Evolutionary conservation across 805 yeast species (phyloP).

Genomic region (Zygosaccharomyces gambellarensis): DNA sequence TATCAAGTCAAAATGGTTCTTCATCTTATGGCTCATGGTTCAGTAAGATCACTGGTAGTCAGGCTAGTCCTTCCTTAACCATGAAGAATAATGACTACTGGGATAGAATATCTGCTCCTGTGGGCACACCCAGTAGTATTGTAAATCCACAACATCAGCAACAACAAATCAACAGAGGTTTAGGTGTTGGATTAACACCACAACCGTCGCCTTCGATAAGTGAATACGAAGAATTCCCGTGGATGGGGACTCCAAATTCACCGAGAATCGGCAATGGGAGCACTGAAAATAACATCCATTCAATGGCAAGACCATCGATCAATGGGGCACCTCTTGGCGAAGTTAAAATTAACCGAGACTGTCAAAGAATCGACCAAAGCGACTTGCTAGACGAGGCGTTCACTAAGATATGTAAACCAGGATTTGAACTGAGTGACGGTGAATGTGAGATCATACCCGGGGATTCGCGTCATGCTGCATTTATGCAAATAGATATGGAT

Average conservation of each 20-base stretch:
- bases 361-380: slow-evolving; percentile 27
- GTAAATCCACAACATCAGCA: slow-evolving; percentile 30
- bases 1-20: slow-evolving; percentile 33
- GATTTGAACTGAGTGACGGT: slow-evolving; percentile 2
- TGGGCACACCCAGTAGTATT: slow-evolving; percentile 26
- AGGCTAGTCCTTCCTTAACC: slow-evolving; percentile 22
- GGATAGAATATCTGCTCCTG: slow-evolving; percentile 23
- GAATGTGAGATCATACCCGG: slow-evolving; percentile 16
- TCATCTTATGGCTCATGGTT: slow-evolving; percentile 34
- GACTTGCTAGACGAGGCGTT: slow-evolving; percentile 30
- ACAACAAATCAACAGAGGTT: slow-evolving; percentile 18
- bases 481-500: slow-evolving; percentile 26
- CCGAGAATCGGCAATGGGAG: slow-evolving; percentile 14
- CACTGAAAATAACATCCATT: slow-evolving; percentile 7
- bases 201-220: slow-evolving; percentile 35
- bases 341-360: slow-evolving; percentile 22
- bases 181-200: slow-evolving; percentile 28
- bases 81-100: slow-evolving; percentile 22
- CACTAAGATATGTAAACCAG: slow-evolving; percentile 16
- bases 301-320: slow-evolving; percentile 3
- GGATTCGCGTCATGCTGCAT: slow-evolving; percentile 24
- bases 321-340: slow-evolving; percentile 14
- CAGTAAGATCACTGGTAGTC: slow-evolving; percentile 26
- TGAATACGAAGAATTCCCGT: slow-evolving; percentile 42
- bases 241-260: slow-evolving; percentile 33